Evolutionary conservation across 108 stramenopile species (phyloP).

Genomic region (Asterionellopsis glacialis): DNA sequence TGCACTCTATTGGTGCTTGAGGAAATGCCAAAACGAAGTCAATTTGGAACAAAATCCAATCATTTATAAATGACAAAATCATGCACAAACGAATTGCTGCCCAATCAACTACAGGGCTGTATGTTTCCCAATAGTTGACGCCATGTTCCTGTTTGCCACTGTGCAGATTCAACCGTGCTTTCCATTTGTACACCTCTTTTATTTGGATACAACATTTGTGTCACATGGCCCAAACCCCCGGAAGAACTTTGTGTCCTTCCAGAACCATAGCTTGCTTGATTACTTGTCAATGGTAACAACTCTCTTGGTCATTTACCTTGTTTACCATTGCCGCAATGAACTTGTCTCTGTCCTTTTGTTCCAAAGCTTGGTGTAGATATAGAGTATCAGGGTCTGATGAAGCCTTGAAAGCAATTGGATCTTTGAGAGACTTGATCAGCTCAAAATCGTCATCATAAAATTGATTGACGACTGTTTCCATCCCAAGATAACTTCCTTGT

Average conservation of each 20-base stretch:
- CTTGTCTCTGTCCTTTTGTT: conserved; percentile 5
- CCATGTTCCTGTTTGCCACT: conserved; percentile 21
- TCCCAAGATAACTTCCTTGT: background rate
- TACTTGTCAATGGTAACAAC: conserved; percentile 7
- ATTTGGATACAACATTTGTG: conserved; percentile 34
- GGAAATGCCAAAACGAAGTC: no score
- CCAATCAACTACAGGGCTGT: no score
- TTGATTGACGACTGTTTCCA: background rate
- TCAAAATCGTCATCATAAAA: no score
- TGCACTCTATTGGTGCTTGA: no score
- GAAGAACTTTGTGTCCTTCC: conserved; percentile 19
- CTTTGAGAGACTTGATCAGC: no score
- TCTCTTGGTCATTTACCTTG: conserved; percentile 3
- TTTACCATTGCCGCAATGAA: conserved; percentile 16
- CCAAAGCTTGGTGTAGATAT: conserved; percentile 16
- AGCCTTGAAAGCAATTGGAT: no score
- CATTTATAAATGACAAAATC: background rate
- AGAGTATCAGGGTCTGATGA: no score
- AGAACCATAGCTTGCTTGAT: conserved; percentile 15
- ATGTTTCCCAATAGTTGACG: conserved; percentile 21
- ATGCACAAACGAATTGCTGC: no score
- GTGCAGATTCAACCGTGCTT: conserved; percentile 27
- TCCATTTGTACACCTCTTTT: conserved; percentile 29
- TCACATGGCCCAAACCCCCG: conserved; percentile 47
- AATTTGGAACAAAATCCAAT: background rate